Percentiles rank a stretch among this genome's conserved stretches.
Evolutionary conservation across 352 stramenopile species (phyloP).

Genomic region (Phytophthora melonis): DNA sequence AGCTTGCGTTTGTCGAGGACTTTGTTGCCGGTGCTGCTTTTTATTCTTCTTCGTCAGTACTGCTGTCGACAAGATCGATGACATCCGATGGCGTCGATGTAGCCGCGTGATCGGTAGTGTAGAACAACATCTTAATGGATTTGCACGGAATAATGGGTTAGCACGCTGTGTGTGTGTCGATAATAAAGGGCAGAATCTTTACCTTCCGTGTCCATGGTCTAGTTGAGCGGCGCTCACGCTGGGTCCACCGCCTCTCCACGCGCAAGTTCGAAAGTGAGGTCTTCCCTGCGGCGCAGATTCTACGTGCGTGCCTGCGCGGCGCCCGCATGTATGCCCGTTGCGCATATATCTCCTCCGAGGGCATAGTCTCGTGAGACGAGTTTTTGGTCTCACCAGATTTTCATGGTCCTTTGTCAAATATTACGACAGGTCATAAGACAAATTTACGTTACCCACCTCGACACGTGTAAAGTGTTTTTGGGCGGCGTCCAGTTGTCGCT

Average conservation of each 20-base stretch:
- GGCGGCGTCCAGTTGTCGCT: no score
- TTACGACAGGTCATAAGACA: not conserved
- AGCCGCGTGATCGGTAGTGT: not conserved
- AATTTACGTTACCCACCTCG: not conserved
- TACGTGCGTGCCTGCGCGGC: no score
- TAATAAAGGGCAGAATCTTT: no score
- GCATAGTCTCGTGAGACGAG: not conserved
- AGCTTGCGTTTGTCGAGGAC: no score
- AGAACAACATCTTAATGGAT: not conserved
- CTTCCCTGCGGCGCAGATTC: not conserved
- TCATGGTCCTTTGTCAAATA: not conserved
- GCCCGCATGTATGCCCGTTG: not conserved
- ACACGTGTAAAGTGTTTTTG: no score
- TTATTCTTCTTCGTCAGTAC: not conserved
- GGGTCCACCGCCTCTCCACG: not conserved
- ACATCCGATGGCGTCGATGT: not conserved
- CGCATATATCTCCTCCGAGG: not conserved
- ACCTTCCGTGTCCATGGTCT: not conserved
- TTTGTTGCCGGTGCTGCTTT: no score
- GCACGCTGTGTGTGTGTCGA: no score
- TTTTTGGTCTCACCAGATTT: not conserved
- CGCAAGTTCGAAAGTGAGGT: not conserved
- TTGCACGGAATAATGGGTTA: no score
- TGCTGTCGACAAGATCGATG: not conserved
- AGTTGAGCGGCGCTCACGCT: no score